Conservation (phyloP, 2,329 filamentous ascomycete species). For the Trichoderma sp. region DNA sequence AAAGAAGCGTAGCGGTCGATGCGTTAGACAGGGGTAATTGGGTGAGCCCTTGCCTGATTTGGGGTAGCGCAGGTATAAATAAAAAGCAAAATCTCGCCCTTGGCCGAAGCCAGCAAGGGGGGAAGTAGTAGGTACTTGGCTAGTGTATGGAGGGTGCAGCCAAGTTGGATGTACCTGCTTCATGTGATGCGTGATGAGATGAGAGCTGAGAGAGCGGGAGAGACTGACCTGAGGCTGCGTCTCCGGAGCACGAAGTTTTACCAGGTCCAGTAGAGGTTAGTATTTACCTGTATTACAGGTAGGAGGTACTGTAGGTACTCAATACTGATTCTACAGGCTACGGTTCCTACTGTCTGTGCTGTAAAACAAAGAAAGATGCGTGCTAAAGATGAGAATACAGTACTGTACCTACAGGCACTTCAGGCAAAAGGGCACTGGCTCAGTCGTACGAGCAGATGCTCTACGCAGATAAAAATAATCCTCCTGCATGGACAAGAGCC, state of each 20-base stretch:
- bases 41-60: not conserved
- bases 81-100: not conserved
- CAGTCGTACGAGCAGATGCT: not conserved
- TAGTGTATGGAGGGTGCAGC: not conserved
- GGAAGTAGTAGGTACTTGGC: not conserved
- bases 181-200: not conserved
- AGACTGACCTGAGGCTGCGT: not conserved
- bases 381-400: not conserved
- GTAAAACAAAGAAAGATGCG: not conserved
- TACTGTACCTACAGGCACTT: too few species aligned
- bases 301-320: too few species aligned
- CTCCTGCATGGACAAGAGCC: not conserved
- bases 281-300: too few species aligned
- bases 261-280: too few species aligned
- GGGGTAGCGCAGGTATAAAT: conserved; percentile 9
- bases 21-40: not conserved
- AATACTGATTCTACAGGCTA: too few species aligned
- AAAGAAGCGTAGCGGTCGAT: not conserved
- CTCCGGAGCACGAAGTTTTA: not conserved
- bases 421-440: not conserved
- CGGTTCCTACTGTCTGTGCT: too few species aligned
- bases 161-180: not conserved
- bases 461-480: not conserved
- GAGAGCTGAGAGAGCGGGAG: not conserved
- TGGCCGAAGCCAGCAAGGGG: not conserved